Evolutionary conservation across 83 land plant species (phyloP).

Genomic region (Diphasiastrum complanatum): DNA sequence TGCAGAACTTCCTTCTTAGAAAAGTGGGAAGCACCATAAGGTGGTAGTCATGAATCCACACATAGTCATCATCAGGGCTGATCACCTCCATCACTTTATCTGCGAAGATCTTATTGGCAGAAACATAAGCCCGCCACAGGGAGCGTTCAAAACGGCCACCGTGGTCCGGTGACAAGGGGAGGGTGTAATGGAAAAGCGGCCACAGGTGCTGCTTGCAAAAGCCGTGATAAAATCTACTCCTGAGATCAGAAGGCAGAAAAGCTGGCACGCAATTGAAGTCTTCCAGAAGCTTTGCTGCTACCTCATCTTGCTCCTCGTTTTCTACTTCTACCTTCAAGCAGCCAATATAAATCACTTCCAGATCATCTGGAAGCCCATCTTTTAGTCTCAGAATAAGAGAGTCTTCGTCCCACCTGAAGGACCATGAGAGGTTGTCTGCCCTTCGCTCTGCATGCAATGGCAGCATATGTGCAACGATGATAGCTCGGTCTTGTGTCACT

Average conservation of each 20-base stretch:
- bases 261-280: constrained; percentile 25
- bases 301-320: constrained; percentile 18
- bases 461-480: constrained; percentile 16
- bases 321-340: constrained; percentile 15
- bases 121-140: constrained; percentile 26
- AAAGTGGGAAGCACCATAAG: constrained; percentile 22
- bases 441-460: constrained; percentile 18
- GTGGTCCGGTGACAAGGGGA: constrained; percentile 21
- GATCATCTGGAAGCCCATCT: constrained; percentile 20
- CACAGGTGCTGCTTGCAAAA: constrained; percentile 23
- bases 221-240: constrained; percentile 18
- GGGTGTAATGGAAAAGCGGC: constrained; percentile 23
- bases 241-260: constrained; percentile 16
- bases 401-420: constrained; percentile 26
- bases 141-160: constrained; percentile 21
- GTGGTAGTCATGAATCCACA: constrained; percentile 27
- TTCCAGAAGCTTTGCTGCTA: constrained; percentile 21
- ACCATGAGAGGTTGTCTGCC: constrained; percentile 16
- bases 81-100: constrained; percentile 27
- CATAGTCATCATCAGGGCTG: constrained; percentile 21
- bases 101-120: constrained; percentile 21
- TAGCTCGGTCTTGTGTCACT: constrained; percentile 11
- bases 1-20: constrained; percentile 20
- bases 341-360: constrained; percentile 21
- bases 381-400: constrained; percentile 15